These are phyloP conservation scores for Yarrowia yakushimensis DNA, from an alignment of 805 yeast genomes.

Conservation along the genomic window DNA sequence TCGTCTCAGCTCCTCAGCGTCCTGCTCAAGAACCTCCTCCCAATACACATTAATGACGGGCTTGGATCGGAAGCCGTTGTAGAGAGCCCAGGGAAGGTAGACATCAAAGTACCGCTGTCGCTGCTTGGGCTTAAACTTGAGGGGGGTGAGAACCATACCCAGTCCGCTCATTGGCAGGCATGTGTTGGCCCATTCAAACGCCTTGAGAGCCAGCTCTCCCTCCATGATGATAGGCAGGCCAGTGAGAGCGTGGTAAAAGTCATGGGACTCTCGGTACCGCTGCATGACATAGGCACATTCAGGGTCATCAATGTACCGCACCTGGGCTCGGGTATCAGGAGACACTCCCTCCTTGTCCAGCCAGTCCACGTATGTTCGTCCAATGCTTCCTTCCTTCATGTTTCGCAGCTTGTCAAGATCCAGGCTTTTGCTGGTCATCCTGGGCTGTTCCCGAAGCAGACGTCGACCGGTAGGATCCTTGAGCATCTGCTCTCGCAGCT, in stretches of 20 bases:
- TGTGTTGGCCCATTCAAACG: constrained; percentile 85
- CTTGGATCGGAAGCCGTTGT: constrained; percentile 65
- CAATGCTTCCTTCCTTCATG: constrained; percentile 69
- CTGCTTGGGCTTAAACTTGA: constrained; percentile 62
- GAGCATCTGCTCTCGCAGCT: constrained; percentile 70
- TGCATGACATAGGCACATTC: constrained; percentile 91
- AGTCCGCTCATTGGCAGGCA: constrained; percentile 95
- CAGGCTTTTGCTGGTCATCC: constrained; percentile 71
- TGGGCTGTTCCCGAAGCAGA: constrained; percentile 73
- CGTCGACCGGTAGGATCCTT: constrained; percentile 70
- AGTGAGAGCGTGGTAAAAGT: constrained; percentile 89
- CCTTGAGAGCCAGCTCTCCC: constrained; percentile 94
- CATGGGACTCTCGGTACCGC: constrained; percentile 94
- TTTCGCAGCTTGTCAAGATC: constrained; percentile 56
- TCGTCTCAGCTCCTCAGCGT: constrained; percentile 65
- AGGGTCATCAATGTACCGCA: constrained; percentile 80
- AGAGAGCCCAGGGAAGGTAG: constrained; percentile 85
- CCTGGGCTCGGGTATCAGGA: constrained; percentile 90
- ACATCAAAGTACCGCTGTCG: constrained; percentile 59
- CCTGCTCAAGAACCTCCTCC: constrained; percentile 76
- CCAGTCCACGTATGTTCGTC: constrained; percentile 78
- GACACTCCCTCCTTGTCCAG: constrained; percentile 81
- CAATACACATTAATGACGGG: constrained; percentile 86
- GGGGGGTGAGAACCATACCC: constrained; percentile 87
- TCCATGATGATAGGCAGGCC: constrained; percentile 88